A percentile compares a stretch with the other conserved stretches of the same genome.
Evolutionary conservation across 768 basidiomycete species (phyloP).

Genomic region (Megacollybia marginata): DNA sequence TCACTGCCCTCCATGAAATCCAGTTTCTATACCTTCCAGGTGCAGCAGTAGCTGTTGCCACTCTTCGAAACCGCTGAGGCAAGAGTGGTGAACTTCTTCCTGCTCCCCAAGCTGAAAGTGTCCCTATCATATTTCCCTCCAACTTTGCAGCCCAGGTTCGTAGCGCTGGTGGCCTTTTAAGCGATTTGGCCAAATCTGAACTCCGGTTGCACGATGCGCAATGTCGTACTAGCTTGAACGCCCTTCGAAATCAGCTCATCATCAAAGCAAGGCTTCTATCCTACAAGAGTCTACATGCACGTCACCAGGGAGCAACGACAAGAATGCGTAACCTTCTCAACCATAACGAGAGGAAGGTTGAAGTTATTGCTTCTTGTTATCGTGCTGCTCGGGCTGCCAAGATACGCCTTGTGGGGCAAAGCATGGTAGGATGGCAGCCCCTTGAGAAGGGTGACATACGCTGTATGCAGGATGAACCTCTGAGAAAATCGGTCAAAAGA

Average conservation of each 20-base stretch:
- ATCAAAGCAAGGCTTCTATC: too few species aligned
- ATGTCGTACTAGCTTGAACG: constrained; percentile 8
- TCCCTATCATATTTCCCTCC: neutral
- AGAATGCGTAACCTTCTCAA: constrained; percentile 7
- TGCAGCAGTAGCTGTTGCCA: neutral
- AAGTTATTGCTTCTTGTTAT: constrained; percentile 7
- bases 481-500: too few species aligned
- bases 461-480: too few species aligned
- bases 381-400: constrained; percentile 6
- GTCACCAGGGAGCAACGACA: constrained; percentile 15
- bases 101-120: neutral
- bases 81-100: neutral
- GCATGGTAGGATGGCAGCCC: neutral
- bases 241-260: too few species aligned
- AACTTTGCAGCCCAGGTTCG: neutral
- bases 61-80: constrained; percentile 1
- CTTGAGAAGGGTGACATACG: constrained; percentile 6
- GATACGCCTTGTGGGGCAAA: constrained; percentile 5
- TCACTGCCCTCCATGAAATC: constrained; percentile 2
- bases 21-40: too few species aligned
- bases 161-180: too few species aligned
- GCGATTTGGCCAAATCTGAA: neutral
- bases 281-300: constrained; percentile 16
- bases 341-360: constrained; percentile 2
- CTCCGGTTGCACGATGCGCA: constrained; percentile 10